Evolutionary conservation across 148 eudicot species (phyloP).

Genomic region (Rhododendron henanense): DNA sequence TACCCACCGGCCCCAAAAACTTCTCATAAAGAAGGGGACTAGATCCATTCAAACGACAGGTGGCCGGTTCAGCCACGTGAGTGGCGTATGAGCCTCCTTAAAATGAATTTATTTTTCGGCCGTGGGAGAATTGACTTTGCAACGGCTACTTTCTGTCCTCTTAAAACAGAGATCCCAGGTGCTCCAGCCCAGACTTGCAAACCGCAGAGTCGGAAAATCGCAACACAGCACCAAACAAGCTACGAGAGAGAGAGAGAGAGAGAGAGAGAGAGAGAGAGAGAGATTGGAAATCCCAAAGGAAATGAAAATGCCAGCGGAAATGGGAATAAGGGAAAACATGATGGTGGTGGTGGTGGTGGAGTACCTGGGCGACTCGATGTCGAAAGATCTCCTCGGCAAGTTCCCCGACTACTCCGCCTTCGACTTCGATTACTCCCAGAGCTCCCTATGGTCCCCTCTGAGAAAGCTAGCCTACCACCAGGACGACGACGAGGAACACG

Average conservation of each 20-base stretch:
- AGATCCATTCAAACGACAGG: not conserved
- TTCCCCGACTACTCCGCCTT: constrained; percentile 68
- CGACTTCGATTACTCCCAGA: constrained; percentile 80
- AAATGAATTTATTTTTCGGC: not conserved
- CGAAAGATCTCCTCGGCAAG: constrained; percentile 45
- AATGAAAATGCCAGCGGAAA: not conserved
- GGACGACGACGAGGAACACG: too few species aligned
- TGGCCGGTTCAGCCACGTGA: not conserved
- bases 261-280: not conserved
- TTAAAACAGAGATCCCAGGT: not conserved
- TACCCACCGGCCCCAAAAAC: too few species aligned
- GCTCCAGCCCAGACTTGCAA: not conserved
- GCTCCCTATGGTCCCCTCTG: constrained; percentile 79
- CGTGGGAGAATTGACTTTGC: not conserved
- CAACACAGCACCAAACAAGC: not conserved
- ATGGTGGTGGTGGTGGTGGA: constrained; percentile 44
- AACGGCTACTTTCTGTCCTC: not conserved
- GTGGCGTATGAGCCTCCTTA: not conserved
- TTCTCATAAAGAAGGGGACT: too few species aligned
- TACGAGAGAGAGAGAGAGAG: not conserved
- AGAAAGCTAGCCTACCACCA: constrained; percentile 30
- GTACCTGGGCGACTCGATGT: constrained; percentile 42
- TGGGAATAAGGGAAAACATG: not conserved
- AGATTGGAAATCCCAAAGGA: not conserved
- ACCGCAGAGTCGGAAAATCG: not conserved